phyloP scores from a whole-genome alignment of 2,329 filamentous ascomycete genomes.

The Botrytis galanthina region DNA sequence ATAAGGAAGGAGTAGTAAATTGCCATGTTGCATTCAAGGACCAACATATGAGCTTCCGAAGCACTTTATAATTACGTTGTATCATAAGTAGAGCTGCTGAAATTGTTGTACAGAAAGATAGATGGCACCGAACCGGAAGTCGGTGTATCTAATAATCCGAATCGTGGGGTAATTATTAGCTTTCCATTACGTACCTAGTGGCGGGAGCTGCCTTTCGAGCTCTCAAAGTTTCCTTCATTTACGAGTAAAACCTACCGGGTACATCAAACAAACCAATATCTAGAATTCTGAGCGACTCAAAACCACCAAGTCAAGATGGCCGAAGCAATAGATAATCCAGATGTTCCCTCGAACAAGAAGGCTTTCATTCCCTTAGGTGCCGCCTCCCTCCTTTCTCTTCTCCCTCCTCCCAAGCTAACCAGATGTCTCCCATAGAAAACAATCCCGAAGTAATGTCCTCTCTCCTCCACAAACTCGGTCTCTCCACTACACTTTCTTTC shows the following conservation, averaged over 20 bases:
- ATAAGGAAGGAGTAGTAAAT: not conserved
- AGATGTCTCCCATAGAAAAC: conserved; percentile 49
- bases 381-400: not conserved
- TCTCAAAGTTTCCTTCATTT: not conserved
- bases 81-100: not conserved
- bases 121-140: not conserved
- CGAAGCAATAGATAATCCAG: conserved; percentile 29
- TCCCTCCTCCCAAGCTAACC: not conserved
- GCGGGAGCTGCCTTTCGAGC: not conserved
- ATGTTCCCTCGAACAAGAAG: conserved; percentile 36
- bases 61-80: not conserved
- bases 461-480: conserved; percentile 79
- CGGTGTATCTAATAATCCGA: not conserved
- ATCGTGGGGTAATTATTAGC: not conserved
- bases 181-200: not conserved
- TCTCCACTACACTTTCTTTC: conserved; percentile 71
- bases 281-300: not conserved
- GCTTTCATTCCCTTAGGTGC: conserved; percentile 39
- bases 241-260: no score
- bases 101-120: not conserved
- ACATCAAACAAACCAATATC: not conserved
- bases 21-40: not conserved
- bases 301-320: conserved; percentile 10
- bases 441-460: conserved; percentile 89
- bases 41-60: not conserved